Conservation (phyloP, 1,139 yeast species). For the Wickerhamiella infanticola region DNA sequence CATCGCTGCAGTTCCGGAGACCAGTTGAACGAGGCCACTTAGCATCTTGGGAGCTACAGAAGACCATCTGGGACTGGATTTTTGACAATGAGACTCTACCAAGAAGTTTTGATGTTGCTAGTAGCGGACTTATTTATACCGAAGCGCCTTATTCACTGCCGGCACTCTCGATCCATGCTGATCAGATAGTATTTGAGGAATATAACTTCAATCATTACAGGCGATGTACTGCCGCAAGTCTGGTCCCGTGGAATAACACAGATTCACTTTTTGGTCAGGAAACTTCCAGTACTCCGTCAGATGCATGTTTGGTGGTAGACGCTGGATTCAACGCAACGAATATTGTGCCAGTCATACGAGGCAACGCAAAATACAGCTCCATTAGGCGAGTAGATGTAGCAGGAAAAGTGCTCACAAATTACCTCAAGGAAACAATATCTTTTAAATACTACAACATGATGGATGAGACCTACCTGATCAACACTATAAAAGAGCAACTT, state of each 20-base stretch:
- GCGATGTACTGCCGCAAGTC: constrained; percentile 47
- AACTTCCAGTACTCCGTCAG: not conserved
- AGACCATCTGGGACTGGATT: constrained; percentile 85
- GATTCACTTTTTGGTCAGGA: constrained; percentile 9
- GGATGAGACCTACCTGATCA: constrained; percentile 75
- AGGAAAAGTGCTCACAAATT: constrained; percentile 71
- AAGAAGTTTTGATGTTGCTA: constrained; percentile 29
- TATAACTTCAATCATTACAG: constrained; percentile 61
- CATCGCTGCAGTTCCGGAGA: constrained; percentile 59
- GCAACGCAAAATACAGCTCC: constrained; percentile 64
- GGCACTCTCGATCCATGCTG: constrained; percentile 68
- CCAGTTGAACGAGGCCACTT: constrained; percentile 80
- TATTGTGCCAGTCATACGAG: constrained; percentile 71
- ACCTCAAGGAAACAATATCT: constrained; percentile 67
- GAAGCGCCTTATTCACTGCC: constrained; percentile 80
- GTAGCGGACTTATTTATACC: constrained; percentile 41
- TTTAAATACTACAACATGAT: constrained; percentile 87
- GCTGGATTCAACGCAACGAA: constrained; percentile 82
- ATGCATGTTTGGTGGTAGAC: constrained; percentile 47
- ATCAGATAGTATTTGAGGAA: constrained; percentile 89
- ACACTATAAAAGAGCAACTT: constrained; percentile 70
- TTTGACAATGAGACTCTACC: constrained; percentile 24
- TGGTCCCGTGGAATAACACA: constrained; percentile 49
- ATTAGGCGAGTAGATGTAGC: constrained; percentile 66
- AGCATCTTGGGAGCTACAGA: constrained; percentile 83